These are phyloP conservation scores for Penicillium sp. DNA, from an alignment of 2,329 filamentous ascomycete genomes.

Conservation along the genomic window DNA sequence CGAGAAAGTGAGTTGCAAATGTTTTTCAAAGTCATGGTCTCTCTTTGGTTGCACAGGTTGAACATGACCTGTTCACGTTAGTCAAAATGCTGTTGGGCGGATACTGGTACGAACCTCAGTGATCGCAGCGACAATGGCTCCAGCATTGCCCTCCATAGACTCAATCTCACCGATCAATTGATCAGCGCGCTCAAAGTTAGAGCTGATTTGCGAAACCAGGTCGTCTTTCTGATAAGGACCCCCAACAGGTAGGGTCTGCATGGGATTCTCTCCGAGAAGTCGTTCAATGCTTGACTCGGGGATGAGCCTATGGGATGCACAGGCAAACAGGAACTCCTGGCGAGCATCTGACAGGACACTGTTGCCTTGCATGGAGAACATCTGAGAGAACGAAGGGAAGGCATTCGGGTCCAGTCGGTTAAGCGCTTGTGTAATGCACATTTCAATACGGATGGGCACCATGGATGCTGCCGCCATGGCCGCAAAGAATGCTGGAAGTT, in stretches of 20 bases:
- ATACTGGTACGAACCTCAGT: conserved; percentile 53
- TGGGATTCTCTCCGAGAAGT: conserved; percentile 76
- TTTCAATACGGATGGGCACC: conserved; percentile 55
- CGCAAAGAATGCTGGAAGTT: conserved; percentile 58
- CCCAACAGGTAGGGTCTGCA: conserved; percentile 68
- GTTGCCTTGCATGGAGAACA: conserved; percentile 57
- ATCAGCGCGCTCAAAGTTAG: conserved; percentile 69
- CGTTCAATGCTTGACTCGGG: conserved; percentile 70
- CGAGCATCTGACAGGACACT: conserved; percentile 62
- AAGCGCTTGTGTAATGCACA: conserved; percentile 63
- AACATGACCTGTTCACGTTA: conserved; percentile 43
- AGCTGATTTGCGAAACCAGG: conserved; percentile 70
- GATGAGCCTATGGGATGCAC: conserved; percentile 80
- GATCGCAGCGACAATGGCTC: conserved; percentile 73
- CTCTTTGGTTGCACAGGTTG: conserved; percentile 54
- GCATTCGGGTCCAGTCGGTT: conserved; percentile 56
- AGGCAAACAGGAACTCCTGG: conserved; percentile 83
- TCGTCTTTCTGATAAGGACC: conserved; percentile 72
- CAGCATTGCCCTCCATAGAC: conserved; percentile 85
- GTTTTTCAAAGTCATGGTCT: conserved; percentile 59
- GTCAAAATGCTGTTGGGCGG: not conserved
- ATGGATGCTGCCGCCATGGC: conserved; percentile 55
- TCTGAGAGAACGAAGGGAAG: conserved; percentile 61
- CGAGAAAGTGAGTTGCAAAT: conserved; percentile 56
- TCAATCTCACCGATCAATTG: conserved; percentile 76